A percentile compares a stretch with the other conserved stretches of the same genome.
Evolutionary conservation across 2,329 filamentous ascomycete species (phyloP).

Genomic region (Sarocladiaceae sp.): DNA sequence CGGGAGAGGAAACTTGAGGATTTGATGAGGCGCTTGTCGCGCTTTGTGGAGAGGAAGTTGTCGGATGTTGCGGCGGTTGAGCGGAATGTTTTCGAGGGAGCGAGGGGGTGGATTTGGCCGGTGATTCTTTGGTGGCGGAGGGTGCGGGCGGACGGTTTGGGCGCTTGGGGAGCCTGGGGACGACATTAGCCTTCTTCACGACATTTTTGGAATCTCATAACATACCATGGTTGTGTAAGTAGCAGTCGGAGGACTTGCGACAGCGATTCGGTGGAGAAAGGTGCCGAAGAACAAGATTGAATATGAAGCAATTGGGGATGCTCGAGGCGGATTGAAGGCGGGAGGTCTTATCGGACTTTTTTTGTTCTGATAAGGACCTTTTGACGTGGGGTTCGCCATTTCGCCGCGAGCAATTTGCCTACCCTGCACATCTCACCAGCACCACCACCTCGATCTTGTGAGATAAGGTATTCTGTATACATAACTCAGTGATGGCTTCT

Average conservation of each 20-base stretch:
- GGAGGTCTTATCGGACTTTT: conserved; percentile 7
- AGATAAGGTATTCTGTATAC: too few relatives aligned
- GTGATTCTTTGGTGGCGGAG: conserved; percentile 50
- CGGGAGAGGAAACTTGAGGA: conserved; percentile 75
- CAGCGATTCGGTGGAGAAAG: too few relatives aligned
- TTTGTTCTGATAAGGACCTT: not conserved
- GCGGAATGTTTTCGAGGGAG: conserved; percentile 49
- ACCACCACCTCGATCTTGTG: too few relatives aligned
- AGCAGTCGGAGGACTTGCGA: too few relatives aligned
- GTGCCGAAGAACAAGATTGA: not conserved
- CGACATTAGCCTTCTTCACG: too few relatives aligned
- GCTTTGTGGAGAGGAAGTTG: conserved; percentile 68
- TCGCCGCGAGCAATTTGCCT: not conserved
- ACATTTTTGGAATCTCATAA: too few relatives aligned
- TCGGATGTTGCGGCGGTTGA: conserved; percentile 47
- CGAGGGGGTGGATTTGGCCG: conserved; percentile 43
- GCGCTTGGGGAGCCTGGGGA: conserved; percentile 28
- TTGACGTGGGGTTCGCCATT: not conserved
- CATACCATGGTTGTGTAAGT: conserved; percentile 12
- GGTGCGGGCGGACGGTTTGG: conserved; percentile 54
- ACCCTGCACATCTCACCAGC: not conserved
- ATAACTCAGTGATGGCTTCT: conserved; percentile 27
- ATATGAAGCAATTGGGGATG: not conserved
- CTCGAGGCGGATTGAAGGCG: not conserved
- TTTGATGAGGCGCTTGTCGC: conserved; percentile 78